Conservation (phyloP, 768 basidiomycete species). For the Termitomyces sp. region DNA sequence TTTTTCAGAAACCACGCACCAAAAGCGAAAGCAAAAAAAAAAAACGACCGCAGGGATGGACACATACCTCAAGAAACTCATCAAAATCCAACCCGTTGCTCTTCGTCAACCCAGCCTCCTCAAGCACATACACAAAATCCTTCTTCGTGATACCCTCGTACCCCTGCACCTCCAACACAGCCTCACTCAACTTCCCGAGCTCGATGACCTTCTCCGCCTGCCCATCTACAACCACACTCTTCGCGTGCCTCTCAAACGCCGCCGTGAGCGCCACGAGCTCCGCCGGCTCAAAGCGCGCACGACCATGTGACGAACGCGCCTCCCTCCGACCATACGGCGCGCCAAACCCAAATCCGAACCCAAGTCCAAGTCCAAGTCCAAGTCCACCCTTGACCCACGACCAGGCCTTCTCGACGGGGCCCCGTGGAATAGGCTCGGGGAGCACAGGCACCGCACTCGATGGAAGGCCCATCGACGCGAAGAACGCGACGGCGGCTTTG, state of each 20-base stretch:
- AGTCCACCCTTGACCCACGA: constrained; percentile 27
- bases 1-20: not conserved
- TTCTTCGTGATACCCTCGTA: constrained; percentile 41
- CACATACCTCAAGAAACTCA: constrained; percentile 77
- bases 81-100: constrained; percentile 65
- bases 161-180: constrained; percentile 43
- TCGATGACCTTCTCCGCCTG: constrained; percentile 31
- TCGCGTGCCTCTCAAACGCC: constrained; percentile 32
- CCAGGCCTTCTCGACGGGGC: constrained; percentile 22
- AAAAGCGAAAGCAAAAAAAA: not conserved
- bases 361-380: constrained; percentile 34
- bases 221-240: constrained; percentile 14
- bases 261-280: constrained; percentile 35
- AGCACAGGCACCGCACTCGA: constrained; percentile 36
- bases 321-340: not conserved
- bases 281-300: constrained; percentile 40
- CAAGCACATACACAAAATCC: constrained; percentile 55
- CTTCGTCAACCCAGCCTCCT: constrained; percentile 63
- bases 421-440: constrained; percentile 21
- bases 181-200: constrained; percentile 33
- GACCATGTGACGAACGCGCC: constrained; percentile 19
- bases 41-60: constrained; percentile 16
- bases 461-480: constrained; percentile 82
- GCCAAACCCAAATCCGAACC: constrained; percentile 14
- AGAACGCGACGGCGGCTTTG: constrained; percentile 53